Evolutionary conservation across 345 rosid species (phyloP).

Genomic region (Linum lewisii): DNA sequence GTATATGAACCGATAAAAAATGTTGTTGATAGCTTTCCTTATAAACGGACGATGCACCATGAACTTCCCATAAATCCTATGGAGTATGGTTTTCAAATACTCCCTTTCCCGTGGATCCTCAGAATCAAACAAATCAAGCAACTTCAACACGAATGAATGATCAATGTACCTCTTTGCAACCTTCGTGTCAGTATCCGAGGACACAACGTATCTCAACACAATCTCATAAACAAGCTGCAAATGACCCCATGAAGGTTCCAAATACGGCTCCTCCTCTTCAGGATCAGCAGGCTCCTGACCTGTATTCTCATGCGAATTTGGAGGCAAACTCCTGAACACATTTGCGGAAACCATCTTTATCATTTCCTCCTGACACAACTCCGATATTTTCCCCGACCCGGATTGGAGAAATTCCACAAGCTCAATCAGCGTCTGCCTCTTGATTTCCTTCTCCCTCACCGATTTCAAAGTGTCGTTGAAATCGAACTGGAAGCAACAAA

Average conservation of each 20-base stretch:
- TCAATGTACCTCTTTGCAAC: slow-evolving; percentile 12
- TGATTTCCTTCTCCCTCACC: slow-evolving; percentile 9
- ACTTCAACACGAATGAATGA: slow-evolving; percentile 8
- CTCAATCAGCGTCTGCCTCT: slow-evolving; percentile 7
- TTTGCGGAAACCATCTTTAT: slow-evolving; percentile 5
- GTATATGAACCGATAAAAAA: slow-evolving; percentile 5
- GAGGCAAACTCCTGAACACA: slow-evolving; percentile 2
- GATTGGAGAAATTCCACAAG: slow-evolving; percentile 9
- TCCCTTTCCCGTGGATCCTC: slow-evolving; percentile 9
- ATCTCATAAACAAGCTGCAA: slow-evolving; percentile 9
- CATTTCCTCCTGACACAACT: slow-evolving; percentile 6
- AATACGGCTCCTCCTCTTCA: slow-evolving; percentile 9
- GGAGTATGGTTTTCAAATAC: slow-evolving; percentile 6
- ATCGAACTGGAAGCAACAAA: slow-evolving; percentile 9
- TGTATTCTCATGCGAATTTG: slow-evolving; percentile 6
- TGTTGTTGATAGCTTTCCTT: slow-evolving; percentile 6
- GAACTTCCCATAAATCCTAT: slow-evolving; percentile 7
- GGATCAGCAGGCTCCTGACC: slow-evolving; percentile 7
- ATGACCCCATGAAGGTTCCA: slow-evolving; percentile 9
- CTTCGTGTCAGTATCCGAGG: slow-evolving; percentile 7
- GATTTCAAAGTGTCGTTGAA: slow-evolving; percentile 3
- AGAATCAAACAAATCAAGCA: slow-evolving; percentile 9
- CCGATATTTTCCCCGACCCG: slow-evolving; percentile 7
- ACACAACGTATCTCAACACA: slow-evolving; percentile 3
- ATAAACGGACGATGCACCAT: slow-evolving; percentile 7